Percentiles rank a stretch among this genome's conserved stretches.
phyloP scores from a whole-genome alignment of 441 rosid genomes.

The Gossypium aridum region DNA sequence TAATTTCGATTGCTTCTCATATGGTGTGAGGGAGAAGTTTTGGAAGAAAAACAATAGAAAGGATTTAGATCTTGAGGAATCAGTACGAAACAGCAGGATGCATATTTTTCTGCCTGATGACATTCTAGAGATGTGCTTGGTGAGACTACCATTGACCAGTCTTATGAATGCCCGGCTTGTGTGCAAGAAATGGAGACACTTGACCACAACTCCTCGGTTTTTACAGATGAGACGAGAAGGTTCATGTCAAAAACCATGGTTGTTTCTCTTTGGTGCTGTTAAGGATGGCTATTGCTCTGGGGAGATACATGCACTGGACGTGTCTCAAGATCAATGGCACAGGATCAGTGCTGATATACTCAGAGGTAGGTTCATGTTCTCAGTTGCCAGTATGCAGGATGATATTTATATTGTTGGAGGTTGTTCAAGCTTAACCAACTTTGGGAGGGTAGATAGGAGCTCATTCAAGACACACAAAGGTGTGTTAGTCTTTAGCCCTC shows the following conservation, averaged over 20 bases:
- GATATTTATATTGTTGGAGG: conserved; percentile 85
- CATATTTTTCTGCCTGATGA: conserved; percentile 81
- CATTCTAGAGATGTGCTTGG: conserved; percentile 81
- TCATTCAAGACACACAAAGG: conserved; percentile 86
- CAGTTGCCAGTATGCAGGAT: conserved; percentile 63
- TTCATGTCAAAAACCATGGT: conserved; percentile 69
- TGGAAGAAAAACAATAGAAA: conserved; percentile 67
- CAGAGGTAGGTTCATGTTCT: conserved; percentile 82
- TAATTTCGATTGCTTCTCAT: conserved; percentile 77
- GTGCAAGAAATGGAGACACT: conserved; percentile 84
- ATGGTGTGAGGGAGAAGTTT: conserved; percentile 77
- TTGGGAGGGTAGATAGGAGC: conserved; percentile 71
- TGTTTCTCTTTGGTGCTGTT: conserved; percentile 80
- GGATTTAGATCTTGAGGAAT: conserved; percentile 37
- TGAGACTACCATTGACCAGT: conserved; percentile 77
- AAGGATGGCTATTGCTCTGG: conserved; percentile 79
- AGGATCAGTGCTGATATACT: conserved; percentile 60
- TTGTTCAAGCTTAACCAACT: conserved; percentile 59
- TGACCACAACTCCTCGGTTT: conserved; percentile 66
- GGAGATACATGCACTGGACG: conserved; percentile 74
- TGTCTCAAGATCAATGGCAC: conserved; percentile 73
- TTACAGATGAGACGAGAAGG: conserved; percentile 68
- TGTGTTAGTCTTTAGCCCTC: conserved; percentile 65
- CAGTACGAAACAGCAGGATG: conserved; percentile 42
- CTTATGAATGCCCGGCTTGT: conserved; percentile 87